These are phyloP conservation scores for Neurospora sp. DNA, from an alignment of 495 filamentous ascomycete species.

Conservation along the genomic window DNA sequence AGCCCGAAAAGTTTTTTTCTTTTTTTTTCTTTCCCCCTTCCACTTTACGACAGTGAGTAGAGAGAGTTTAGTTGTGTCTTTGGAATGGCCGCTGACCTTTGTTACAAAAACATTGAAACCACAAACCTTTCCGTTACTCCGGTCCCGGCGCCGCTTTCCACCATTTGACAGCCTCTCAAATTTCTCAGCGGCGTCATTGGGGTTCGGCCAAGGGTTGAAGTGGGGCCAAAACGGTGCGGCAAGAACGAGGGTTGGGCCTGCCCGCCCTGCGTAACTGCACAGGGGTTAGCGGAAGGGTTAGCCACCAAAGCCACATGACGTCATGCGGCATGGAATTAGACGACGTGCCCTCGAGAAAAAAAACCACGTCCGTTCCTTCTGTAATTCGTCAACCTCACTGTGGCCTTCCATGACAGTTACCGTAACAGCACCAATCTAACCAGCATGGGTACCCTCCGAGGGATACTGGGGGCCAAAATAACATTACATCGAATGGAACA, in stretches of 20 bases:
- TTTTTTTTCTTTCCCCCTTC: not conserved
- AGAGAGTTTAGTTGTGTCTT: not conserved
- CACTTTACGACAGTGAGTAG: not conserved
- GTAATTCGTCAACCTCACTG: not conserved
- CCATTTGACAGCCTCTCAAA: not conserved
- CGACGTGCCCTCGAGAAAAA: not conserved
- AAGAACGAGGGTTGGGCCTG: not conserved
- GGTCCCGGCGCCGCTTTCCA: not conserved
- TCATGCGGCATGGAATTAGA: not conserved
- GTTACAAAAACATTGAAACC: not conserved
- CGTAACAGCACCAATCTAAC: not conserved
- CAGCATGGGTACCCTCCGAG: not conserved
- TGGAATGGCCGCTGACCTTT: not conserved
- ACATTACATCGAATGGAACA: not conserved
- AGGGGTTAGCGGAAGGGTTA: constrained; percentile 3
- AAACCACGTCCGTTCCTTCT: not conserved
- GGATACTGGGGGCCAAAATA: not conserved
- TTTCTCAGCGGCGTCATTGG: not conserved
- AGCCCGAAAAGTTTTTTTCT: not conserved
- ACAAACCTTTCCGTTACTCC: not conserved
- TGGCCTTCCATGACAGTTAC: not conserved
- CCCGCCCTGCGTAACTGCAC: not conserved
- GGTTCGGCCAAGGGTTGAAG: not conserved
- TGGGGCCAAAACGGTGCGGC: not conserved
- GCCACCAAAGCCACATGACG: constrained; percentile 5